These are phyloP conservation scores for Betula pendula DNA, from an alignment of 306 rosid genomes.

Conservation along the genomic window DNA sequence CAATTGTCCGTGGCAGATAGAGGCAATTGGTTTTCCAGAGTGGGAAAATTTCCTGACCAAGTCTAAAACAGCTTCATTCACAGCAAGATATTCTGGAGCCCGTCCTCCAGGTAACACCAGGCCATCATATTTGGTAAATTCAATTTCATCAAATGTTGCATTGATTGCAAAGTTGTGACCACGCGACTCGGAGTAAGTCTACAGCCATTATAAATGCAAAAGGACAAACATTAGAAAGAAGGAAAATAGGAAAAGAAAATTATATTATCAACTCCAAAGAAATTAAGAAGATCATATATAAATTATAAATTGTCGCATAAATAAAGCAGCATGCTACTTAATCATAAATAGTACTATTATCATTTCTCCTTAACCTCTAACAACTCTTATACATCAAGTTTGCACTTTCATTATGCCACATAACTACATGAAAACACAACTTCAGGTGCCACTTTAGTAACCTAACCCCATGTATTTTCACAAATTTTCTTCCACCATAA, in stretches of 20 bases:
- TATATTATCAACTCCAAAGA: not conserved
- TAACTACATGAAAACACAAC: not conserved
- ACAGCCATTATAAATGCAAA: constrained; percentile 26
- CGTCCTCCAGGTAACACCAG: constrained; percentile 84
- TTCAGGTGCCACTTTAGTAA: not conserved
- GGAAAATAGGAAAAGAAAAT: not conserved
- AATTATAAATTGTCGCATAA: not conserved
- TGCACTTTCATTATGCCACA: not conserved
- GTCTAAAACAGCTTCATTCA: constrained; percentile 45
- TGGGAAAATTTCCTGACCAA: constrained; percentile 51
- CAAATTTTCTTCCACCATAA: not conserved
- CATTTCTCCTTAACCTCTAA: not conserved
- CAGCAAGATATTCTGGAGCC: constrained; percentile 89
- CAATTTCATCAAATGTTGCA: constrained; percentile 76
- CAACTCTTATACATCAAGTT: not conserved
- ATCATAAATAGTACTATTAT: not conserved
- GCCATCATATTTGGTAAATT: constrained; percentile 65
- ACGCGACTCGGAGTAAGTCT: constrained; percentile 63
- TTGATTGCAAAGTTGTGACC: constrained; percentile 86
- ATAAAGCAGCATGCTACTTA: not conserved
- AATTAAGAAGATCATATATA: not conserved
- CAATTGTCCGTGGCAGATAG: constrained; percentile 80
- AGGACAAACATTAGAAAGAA: not conserved
- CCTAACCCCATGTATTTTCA: not conserved
- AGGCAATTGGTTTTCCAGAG: constrained; percentile 62